Evolutionary conservation across 768 basidiomycete species (phyloP).

Genomic region (Termitomyces titanicus): DNA sequence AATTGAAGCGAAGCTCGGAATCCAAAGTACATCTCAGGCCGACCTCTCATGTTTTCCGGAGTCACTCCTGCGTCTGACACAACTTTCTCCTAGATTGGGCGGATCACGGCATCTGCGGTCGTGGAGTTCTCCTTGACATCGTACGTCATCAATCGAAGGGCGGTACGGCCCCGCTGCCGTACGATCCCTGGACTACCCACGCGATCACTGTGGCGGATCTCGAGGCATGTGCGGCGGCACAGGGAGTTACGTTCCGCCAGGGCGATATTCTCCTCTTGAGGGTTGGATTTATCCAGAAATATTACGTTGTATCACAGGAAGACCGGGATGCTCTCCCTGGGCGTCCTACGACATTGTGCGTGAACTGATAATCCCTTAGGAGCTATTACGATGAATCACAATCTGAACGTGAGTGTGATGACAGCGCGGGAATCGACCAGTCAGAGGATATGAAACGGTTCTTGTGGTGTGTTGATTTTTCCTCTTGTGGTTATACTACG

Average conservation of each 20-base stretch:
- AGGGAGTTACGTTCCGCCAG: slow-evolving; percentile 54
- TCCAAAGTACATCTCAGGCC: slow-evolving; percentile 55
- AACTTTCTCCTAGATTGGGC: slow-evolving; percentile 60
- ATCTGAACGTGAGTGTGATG: slow-evolving; percentile 2
- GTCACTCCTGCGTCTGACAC: no score
- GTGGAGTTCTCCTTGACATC: slow-evolving; percentile 65
- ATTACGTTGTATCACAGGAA: slow-evolving; percentile 35
- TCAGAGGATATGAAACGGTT: slow-evolving; percentile 69
- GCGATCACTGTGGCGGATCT: slow-evolving; percentile 51
- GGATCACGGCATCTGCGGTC: slow-evolving; percentile 64
- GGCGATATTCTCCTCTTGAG: slow-evolving; percentile 62
- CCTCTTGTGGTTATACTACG: slow-evolving; percentile 3
- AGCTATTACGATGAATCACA: background rate
- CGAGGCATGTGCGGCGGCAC: slow-evolving; percentile 51
- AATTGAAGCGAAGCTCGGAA: slow-evolving; percentile 48
- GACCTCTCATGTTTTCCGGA: background rate
- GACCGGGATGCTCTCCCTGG: slow-evolving; percentile 39
- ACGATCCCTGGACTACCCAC: slow-evolving; percentile 61
- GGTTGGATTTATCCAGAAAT: slow-evolving; percentile 62
- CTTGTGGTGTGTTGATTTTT: slow-evolving; percentile 47
- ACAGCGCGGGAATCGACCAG: slow-evolving; percentile 66
- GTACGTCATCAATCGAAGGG: slow-evolving; percentile 47
- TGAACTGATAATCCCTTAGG: slow-evolving; percentile 1
- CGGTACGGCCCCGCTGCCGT: slow-evolving; percentile 38
- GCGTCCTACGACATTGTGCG: slow-evolving; percentile 53